Evolutionary conservation across 257 asterid genomes (phyloP).

Genomic region (Solanum boliviense): DNA sequence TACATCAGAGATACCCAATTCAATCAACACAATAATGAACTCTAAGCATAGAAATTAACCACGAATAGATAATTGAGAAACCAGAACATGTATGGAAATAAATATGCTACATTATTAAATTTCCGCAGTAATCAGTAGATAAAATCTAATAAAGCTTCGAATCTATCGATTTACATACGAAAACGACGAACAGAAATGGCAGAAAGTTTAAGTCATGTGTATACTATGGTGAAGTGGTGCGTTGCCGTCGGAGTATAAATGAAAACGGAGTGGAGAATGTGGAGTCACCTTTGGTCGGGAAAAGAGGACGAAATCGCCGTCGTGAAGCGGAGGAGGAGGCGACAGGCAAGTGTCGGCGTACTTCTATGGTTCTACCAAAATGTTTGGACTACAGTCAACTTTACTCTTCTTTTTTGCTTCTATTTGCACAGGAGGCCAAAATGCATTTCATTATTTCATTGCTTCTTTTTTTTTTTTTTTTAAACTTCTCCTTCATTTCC

Average conservation of each 20-base stretch:
- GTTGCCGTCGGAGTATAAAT: background rate
- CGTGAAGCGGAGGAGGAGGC: background rate
- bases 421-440: background rate
- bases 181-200: background rate
- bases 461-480: background rate
- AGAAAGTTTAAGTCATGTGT: background rate
- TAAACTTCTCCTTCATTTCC: no score
- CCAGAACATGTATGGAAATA: background rate
- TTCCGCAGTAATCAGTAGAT: background rate
- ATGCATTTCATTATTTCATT: background rate
- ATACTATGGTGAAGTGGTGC: background rate
- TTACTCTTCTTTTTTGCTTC: background rate
- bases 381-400: background rate
- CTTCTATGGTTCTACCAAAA: background rate
- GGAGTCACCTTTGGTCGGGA: background rate
- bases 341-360: background rate
- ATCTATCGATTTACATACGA: background rate
- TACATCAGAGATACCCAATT: background rate
- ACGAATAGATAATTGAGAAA: background rate
- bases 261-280: background rate
- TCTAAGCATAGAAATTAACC: background rate
- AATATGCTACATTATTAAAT: background rate
- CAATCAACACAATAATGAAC: background rate
- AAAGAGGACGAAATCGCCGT: background rate
- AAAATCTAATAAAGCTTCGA: background rate